These are phyloP conservation scores for Fusarium cicatricum DNA, from an alignment of 2,329 filamentous ascomycete species.

Conservation along the genomic window DNA sequence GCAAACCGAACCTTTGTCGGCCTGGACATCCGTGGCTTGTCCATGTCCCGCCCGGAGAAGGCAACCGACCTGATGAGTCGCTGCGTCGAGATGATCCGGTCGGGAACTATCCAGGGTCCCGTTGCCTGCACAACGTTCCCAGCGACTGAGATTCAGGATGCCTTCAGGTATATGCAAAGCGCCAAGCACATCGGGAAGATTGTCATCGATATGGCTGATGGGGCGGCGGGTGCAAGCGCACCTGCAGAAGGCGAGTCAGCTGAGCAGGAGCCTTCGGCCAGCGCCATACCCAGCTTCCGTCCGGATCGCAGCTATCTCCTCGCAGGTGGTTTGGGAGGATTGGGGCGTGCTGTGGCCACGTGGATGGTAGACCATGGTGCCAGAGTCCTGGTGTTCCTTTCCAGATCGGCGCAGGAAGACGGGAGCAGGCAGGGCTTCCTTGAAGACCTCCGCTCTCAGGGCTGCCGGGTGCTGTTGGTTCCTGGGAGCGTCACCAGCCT, in stretches of 20 bases:
- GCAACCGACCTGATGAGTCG: conserved; percentile 1
- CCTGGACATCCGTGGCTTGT: conserved; percentile 4
- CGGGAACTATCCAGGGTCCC: conserved; percentile 6
- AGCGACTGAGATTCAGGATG: conserved; percentile 3
- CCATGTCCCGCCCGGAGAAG: conserved; percentile 1
- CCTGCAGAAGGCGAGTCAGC: neutral
- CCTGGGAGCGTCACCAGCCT: neutral
- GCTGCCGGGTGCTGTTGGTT: neutral
- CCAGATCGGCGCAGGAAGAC: conserved; percentile 9
- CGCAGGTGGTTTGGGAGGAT: conserved; percentile 24
- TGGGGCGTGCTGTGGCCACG: conserved; percentile 5
- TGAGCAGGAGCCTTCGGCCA: neutral
- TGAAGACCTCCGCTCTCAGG: neutral
- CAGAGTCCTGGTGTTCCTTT: conserved; percentile 8
- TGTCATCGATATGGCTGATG: neutral
- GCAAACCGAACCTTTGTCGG: conserved; percentile 1
- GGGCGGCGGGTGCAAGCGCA: no score
- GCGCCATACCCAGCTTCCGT: neutral
- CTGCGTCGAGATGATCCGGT: no score
- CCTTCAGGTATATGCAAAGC: conserved; percentile 12
- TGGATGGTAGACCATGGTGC: conserved; percentile 13
- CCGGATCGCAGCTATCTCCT: conserved; percentile 33
- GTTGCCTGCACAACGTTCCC: conserved; percentile 1
- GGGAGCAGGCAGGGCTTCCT: neutral
- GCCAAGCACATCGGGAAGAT: conserved; percentile 17